Evolutionary conservation across 2,329 filamentous ascomycete genomes (phyloP), one percentile per base, ranked within the genome.

Genomic region (Pseudocercospora fijiensis): DNA sequence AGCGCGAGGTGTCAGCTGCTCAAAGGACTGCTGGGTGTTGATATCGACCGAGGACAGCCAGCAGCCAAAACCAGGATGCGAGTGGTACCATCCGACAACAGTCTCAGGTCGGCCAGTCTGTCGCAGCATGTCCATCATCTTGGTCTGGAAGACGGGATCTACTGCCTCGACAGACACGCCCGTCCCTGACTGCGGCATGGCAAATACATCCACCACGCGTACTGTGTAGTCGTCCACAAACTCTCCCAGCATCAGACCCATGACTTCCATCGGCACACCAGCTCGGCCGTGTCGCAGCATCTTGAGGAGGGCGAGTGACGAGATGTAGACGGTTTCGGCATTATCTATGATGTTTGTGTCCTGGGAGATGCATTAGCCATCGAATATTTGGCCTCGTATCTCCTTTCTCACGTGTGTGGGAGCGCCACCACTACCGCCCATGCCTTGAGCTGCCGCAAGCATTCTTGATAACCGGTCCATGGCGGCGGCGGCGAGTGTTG

Each of bases 61-160:
- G 85, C 95, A 99, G 73, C 95, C 95, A 77, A 99, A 99, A 72
- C 95, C 95, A 57, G 95, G 95, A 85, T 99, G 95, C 68, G 95
- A 98, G 81, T 99, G 95, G 81, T 99, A 99, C 95, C 95, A 99
- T 78, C 95, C 95, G 60, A 99, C 95, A 63, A 99, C 95, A 0
- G 93, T 94, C 79, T 99, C 95, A 65, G 93, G 93, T 77, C 93
- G 96, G 81, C 95, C 95, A 63, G 95, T 99, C 84, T 99, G 95
- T 75, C 91, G 86, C 77, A 99, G 83, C 95, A 99, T 98, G 78
- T 99, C 95, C 95, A 99, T 99, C 95, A 99, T 99, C 85, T 97
- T 99, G 75, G 92, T 97, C 82, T 99, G 95, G 79, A 99, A 99
- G 33, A 99, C 95, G 9, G 93, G 92, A 77, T 99, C 95, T 68